Evolutionary conservation across 1,139 yeast species (phyloP), one percentile per base, ranked within the genome.

Genomic region (Trichomonascaceae sp.): DNA sequence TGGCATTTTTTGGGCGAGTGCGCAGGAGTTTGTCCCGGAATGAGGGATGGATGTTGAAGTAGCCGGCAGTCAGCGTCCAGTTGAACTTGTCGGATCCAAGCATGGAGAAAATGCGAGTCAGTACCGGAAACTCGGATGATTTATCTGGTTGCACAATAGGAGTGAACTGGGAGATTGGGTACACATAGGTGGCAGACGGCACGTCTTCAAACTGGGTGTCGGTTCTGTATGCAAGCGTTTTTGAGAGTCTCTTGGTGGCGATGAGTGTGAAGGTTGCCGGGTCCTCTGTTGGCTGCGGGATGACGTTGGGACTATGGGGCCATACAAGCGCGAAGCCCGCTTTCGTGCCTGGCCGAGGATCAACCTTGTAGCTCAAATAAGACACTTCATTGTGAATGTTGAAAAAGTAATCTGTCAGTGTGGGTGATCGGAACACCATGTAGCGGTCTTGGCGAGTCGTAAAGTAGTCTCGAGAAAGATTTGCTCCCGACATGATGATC

Each of bases 361-460:
- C 50, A n/a, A 77, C 64, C 46, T 70, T 74, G 56, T 81, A 85
- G 42, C 93, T 79, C 32, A 89, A 53, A 5, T 72, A 64, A 6
- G 79, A 60, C 4, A 89, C 65, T 0, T 89, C 73, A 16, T 63
- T 56, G 40, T 82, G 94, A 29, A 89, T 60, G 16, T 63, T 59
- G 54, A 64, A 74, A 57, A 82, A 87, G 56, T 85, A 87, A 45
- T 81, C 74, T 0, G 93, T 60, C 29, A 89, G 62, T 1, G 54
- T 52, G 16, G 57, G 51, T 35, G 74, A 69, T 33, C 67, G 67
- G 57, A 89, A 81, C 16, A 79, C 37, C 46, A 85, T 79, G 55
- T 92, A 92, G 32, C 99, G 64, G 56, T 89, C 99, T 54, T 89
- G 98, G 45, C 99, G 72, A 54, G 89, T 78, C n/a, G 93, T 80